Evolutionary conservation across 1,284 basidiomycete genomes (phyloP).

Genomic region (Leccinum fuscescens): DNA sequence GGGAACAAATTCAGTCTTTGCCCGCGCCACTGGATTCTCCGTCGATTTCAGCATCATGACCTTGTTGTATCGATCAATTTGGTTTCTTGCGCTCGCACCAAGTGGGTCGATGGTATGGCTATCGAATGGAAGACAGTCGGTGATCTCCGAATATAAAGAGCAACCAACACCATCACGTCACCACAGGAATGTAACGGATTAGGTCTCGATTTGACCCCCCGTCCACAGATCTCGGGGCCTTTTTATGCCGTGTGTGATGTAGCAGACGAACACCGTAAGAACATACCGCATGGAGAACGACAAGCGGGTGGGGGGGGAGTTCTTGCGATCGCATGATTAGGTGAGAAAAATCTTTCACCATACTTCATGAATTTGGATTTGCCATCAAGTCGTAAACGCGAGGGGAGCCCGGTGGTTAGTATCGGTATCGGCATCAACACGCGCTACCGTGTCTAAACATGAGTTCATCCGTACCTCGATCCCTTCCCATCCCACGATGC

Average conservation of each 20-base stretch:
- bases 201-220: background rate
- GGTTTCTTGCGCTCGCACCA: background rate
- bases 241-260: background rate
- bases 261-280: background rate
- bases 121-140: conserved; percentile 9
- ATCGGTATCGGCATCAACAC: conserved; percentile 15
- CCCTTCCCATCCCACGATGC: background rate
- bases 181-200: background rate
- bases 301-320: background rate
- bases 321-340: conserved; percentile 8
- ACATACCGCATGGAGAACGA: conserved; percentile 10
- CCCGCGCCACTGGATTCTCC: conserved; percentile 3
- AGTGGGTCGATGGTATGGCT: background rate
- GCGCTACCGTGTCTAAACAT: conserved; percentile 1
- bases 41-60: background rate
- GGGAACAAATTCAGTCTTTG: background rate
- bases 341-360: background rate
- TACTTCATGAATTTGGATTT: conserved; percentile 6
- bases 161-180: background rate
- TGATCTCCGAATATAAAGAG: background rate
- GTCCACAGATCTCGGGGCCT: conserved; percentile 8
- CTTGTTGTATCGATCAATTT: background rate
- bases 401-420: background rate
- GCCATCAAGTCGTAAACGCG: background rate
- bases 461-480: conserved; percentile 1